Evolutionary conservation across 116 monocot species (phyloP), one percentile per base, ranked within the genome.

Genomic region (Posidonia oceanica): DNA sequence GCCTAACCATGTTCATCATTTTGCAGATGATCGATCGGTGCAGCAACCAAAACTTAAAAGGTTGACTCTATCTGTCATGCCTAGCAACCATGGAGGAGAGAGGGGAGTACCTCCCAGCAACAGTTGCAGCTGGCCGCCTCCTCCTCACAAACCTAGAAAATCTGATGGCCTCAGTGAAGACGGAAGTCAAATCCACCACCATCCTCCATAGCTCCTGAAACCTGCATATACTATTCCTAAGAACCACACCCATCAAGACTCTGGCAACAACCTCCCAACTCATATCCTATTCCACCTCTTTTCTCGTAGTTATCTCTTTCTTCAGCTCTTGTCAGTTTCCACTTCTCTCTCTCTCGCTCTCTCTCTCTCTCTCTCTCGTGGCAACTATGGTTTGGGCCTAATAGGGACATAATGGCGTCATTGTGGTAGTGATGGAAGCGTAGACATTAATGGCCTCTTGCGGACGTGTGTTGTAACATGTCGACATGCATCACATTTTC

Each of bases 71-170:
- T 37, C 63, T 63, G 64, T 64, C 39, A 15, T 64, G 64, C 39
- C 39, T 64, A 17, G 39, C 15, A 7, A 40, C 64, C 40, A 64
- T 64, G 41, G 40, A 64, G 15, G 64, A 63, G 64, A 64, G 41
- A 64, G 64, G 39, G 6, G 64, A 64, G 64, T 64, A 64, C 64
- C 15, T 3, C 10, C 17, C 64, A 3, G 17, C 41, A 13, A 7
- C 39, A 4, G 40, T 10, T 8, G 23, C 23, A 20, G 22, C 18
- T n/a, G 16, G 39, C 15, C 15, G 5, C 39, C 14, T 39, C 64
- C 40, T 39, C 15, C 3, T 38, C 39, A 17, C 39, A 15, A 64
- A 4, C 44, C 64, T 17, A 17, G 64, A 64, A 17, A 64, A 16
- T 38, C 64, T 10, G 64, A 64, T 64, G 17, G 39, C n/a, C 1